Evolutionary conservation across 2,329 filamentous ascomycete species (phyloP), one percentile per base, ranked within the genome.

Genomic region (Cadophora sp.): DNA sequence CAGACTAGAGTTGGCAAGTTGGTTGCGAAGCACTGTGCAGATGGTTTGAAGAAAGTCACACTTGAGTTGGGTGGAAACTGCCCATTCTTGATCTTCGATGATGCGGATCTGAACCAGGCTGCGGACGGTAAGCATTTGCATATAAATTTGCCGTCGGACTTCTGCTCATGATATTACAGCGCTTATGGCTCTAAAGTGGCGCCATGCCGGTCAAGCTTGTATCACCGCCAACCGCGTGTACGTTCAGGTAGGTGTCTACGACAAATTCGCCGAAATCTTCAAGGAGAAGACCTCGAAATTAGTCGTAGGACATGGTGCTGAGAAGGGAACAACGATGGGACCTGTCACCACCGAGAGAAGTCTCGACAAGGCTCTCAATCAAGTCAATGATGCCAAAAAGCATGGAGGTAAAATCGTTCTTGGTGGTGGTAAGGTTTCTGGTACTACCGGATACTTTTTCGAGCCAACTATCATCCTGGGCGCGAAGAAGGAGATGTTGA

Each of bases 181-280:
- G 62, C 80, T 84, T 22, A 80, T 83, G 79, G 77, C 80, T 0
- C 77, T 87, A 22, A 86, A 87, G 74, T 87, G 83, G 79, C 81
- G 85, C 9, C 86, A 90, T 74, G 87, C 88, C 2, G 88, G 88
- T 2, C 88, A 91, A 77, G 87, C 87, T 3, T 91, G 89, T 73
- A 86, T 91, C 69, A 87, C 87, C 0, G 88, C 88, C 8, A 91
- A 91, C 75, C 82, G 89, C 0, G 84, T 91, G 31, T 90, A 88
- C 75, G 86, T 91, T 2, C 89, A 91, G 76, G 82, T 81, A 1
- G 84, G 84, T 14, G 84, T 92, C 9, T 88, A 89, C 77, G 86
- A 89, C 46, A 81, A 82, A 43, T 90, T 91, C 72, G 81, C 89
- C 4, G 79, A 84, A 1, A 80, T 86, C 58, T 80, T 91, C 5